These are phyloP conservation scores for Aspergillus nanangensis DNA, from an alignment of 495 filamentous ascomycete genomes.

Conservation along the genomic window DNA sequence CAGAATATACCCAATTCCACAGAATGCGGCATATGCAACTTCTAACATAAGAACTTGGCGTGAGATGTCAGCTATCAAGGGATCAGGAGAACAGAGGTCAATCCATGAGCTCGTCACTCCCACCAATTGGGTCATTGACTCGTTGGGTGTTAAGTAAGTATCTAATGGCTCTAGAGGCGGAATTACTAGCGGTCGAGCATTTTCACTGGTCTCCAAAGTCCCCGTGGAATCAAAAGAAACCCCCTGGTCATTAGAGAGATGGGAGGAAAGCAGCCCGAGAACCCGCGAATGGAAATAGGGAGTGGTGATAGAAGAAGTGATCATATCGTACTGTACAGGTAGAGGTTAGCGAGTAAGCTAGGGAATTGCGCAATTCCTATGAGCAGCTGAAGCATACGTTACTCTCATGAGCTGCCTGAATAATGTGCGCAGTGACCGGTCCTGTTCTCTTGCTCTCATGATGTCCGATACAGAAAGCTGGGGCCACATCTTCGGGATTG, in stretches of 20 bases:
- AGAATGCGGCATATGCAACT: slow-evolving; percentile 91
- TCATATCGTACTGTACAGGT: slow-evolving; percentile 75
- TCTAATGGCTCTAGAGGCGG: slow-evolving; percentile 68
- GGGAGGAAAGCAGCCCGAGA: slow-evolving; percentile 54
- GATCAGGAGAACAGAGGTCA: slow-evolving; percentile 79
- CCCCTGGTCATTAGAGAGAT: slow-evolving; percentile 39
- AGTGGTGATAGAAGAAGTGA: slow-evolving; percentile 86
- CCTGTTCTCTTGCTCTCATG: slow-evolving; percentile 66
- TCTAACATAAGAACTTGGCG: slow-evolving; percentile 87
- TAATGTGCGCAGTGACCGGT: slow-evolving; percentile 57
- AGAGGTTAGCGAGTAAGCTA: slow-evolving; percentile 8
- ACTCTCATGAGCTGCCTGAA: slow-evolving; percentile 62
- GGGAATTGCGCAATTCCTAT: too few relatives aligned
- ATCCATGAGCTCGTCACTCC: slow-evolving; percentile 83
- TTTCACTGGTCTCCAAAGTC: slow-evolving; percentile 32
- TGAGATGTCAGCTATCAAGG: slow-evolving; percentile 74
- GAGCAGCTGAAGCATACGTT: slow-evolving; percentile 38
- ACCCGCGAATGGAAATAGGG: slow-evolving; percentile 75
- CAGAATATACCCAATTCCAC: slow-evolving; percentile 78
- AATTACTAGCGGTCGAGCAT: slow-evolving; percentile 50
- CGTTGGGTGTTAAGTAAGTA: slow-evolving; percentile 67
- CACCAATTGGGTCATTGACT: slow-evolving; percentile 65
- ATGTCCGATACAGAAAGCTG: slow-evolving; percentile 75
- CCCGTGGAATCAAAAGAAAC: slow-evolving; percentile 27
- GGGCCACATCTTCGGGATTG: slow-evolving; percentile 50